Base-by-base conservation (phyloP, 345 rosid genomes). In the Clausena lansium region DNA sequence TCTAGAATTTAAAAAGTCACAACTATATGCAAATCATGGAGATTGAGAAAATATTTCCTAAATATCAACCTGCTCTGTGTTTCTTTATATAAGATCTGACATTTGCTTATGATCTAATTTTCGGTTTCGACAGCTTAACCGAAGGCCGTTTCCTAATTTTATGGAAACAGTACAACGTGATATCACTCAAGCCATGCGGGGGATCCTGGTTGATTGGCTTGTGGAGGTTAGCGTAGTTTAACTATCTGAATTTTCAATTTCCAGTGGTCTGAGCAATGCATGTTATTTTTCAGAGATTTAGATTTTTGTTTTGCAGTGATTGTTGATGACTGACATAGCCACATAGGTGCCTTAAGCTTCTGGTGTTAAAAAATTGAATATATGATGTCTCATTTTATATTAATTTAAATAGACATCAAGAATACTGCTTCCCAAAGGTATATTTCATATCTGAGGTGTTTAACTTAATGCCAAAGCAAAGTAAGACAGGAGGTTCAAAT, bases 151-250 rank as follows among this genome's bases (percentile, higher is more conserved):
- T 68, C 81, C 91, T 39, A 79, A 76, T 81, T 93, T 79, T 82
- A 92, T 95, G 96, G 95, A 93, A 83, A 87, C 71, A 38, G 76
- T 78, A 25, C 98, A 95, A 81, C 87, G 62, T 55, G 98, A 96
- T 75, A 87, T 96, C 68, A 91, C 95, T 78, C 90, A 88, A 61
- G 87, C 87, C 79, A 96, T 96, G 99, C 82, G 99, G 3, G 97
- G 91, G 61, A 94, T 96, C 78, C 77, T 96, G 36, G 88, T 96
- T 76, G 97, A 96, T 84, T 96, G 99, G 99, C 99, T 96, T 85
- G 97, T 96, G 30, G 99, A 96, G 98, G 99, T 94, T 78, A 73
- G 83, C n/a, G 9, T 50, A 17, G 25, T 57, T 66, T 78, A 58
- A 22, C 20, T 57, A 35, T n/a, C 39, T 33, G 25, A 63, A 52